Base-by-base conservation (phyloP, 163 green algal genomes). In the Scenedesmus sp. region DNA sequence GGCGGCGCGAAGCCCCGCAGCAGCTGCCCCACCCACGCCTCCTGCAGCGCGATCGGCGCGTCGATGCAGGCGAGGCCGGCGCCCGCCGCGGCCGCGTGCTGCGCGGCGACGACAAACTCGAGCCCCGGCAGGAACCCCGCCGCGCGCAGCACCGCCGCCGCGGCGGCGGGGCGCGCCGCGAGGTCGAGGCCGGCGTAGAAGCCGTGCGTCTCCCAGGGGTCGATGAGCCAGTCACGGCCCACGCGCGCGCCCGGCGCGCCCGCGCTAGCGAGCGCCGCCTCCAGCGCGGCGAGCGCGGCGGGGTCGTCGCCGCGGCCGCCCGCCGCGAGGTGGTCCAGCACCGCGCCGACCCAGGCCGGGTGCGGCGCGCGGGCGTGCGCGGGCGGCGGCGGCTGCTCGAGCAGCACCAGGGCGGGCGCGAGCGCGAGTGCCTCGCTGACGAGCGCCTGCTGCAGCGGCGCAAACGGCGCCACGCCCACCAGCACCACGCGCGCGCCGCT, bases 101-200 rank as follows among this genome's bases (percentile, higher is more conserved):
- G 2, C 0, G 50, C 83, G 26, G 75, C 56, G 24, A 53, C 60
- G 11, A 62, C 65, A 28, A 82, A 69, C 42, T 88, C 83, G 0
- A 70, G 26, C 2, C 83, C 83, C 4, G 83, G 83, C 28, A 83
- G 45, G 44, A 78, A 75, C 11, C 79, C 83, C 42, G 82, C 86
- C 57, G 75, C 56, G 54, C 80, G 26, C 63, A 73, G 54, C 17
- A 70, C 79, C 24, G 53, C 57, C 7, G 58, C 47, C 26, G 71
- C 34, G 28, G 78, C 64, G 26, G 2, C n/a, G 2, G 79, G 79
- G 22, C n/a, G 54, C 11, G 48, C 56, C 9, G 64, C 71, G 15
- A 83, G 64, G 5, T 88, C 83, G 15, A 80, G 42, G 17, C 71
- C 79, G 4, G 63, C 33, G 39, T 86, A 88, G 74, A 80, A 70